Base-by-base conservation (phyloP, 208 protist genomes). In the Leishmania lainsoni region DNA sequence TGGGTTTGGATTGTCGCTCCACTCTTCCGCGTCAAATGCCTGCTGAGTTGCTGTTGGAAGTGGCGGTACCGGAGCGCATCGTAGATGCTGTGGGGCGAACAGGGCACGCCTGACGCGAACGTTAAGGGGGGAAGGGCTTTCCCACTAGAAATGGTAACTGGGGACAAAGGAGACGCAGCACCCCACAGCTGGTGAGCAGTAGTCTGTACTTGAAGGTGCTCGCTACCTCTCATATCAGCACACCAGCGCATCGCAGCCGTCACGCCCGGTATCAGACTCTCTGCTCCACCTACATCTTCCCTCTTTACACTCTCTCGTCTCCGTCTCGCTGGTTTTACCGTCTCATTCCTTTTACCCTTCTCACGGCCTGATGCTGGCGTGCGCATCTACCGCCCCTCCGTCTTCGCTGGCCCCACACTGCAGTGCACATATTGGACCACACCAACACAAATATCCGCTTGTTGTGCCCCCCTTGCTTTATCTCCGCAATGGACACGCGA, bases 401-500 rank as follows among this genome's bases (percentile, higher is more conserved):
- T 26, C n/a, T 17, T 8, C 17, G 26, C 59, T n/a, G 59, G n/a
- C 9, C 59, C 5, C n/a, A 9, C 29, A 22, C 26, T 35, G 22
- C n/a, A 65, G 59, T n/a, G n/a, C 59, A 65, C 68, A 72, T 26
- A 48, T 9, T 51, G 5, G 17, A 39, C 35, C 29, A 42, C 35
- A 71, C 35, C 10, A 35, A 71, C 39, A 49, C 65, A 3, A 0
- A 39, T 20, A 49, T 20, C 10, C 3, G 16, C 12, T 0, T 5
- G 35, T 14, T 9, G 59, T 22, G 52, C 29, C 26, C 32, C 14
- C 39, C n/a, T n/a, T 58, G 6, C 39, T 63, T 59, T 17, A 48
- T 48, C 58, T 29, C 58, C 48, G 51, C n/a, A 8, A 90, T 83
- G 81, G 52, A 80, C 52, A 91, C 88, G 45, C 86, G 88, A 39